Conservation (phyloP, 2,329 filamentous ascomycete genomes). For the Teratosphaeria gauchensis region DNA sequence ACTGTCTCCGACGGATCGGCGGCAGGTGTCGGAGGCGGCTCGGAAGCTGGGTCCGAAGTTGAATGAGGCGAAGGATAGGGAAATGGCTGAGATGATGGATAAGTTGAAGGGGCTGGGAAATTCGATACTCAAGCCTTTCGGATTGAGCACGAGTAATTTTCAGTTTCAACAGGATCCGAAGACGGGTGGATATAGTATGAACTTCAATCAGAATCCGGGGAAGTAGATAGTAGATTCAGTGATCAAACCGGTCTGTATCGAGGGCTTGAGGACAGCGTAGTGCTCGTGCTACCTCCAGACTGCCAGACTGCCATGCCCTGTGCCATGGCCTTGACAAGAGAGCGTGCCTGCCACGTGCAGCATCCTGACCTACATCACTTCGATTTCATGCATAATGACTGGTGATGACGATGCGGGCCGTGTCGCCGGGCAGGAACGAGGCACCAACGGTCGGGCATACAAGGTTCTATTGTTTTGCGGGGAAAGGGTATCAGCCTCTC, state of each 20-base stretch:
- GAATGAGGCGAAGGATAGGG: slow-evolving; percentile 70
- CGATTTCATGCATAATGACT: neutral
- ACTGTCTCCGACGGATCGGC: slow-evolving; percentile 56
- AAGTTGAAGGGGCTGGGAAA: slow-evolving; percentile 91
- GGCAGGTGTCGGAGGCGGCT: slow-evolving; percentile 58
- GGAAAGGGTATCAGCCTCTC: neutral
- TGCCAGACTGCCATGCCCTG: neutral
- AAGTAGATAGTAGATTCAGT: slow-evolving; percentile 7
- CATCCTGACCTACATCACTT: neutral
- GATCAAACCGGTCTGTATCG: neutral
- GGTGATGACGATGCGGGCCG: no score
- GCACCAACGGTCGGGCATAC: neutral
- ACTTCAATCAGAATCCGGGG: slow-evolving; percentile 51
- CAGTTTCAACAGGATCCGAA: slow-evolving; percentile 86
- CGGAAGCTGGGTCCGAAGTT: slow-evolving; percentile 55
- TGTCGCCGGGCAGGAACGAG: no score
- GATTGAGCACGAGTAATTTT: slow-evolving; percentile 87
- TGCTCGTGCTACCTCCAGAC: neutral
- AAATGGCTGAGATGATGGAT: slow-evolving; percentile 95
- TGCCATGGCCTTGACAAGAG: no score
- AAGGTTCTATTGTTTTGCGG: neutral
- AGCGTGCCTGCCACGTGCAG: neutral
- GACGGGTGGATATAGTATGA: slow-evolving; percentile 88
- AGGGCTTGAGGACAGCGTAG: neutral
- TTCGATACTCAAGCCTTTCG: slow-evolving; percentile 84